phyloP scores from a whole-genome alignment of 306 rosid genomes.

The Castanea sativa region DNA sequence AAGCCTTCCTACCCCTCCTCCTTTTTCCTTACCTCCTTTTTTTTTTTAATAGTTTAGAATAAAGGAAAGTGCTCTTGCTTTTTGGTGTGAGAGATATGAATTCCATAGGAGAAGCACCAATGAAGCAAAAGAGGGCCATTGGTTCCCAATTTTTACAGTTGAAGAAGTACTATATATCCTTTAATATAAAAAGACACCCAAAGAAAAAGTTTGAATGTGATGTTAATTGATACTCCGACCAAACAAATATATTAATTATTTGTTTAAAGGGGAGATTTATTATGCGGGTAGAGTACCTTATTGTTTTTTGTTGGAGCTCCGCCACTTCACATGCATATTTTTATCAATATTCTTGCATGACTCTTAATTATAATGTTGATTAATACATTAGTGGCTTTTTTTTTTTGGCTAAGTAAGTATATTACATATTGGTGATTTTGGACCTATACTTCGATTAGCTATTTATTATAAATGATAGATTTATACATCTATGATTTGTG shows the following conservation, averaged over 20 bases:
- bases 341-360: background rate
- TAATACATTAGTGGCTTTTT: no score
- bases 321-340: background rate
- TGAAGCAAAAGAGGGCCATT: slow-evolving; percentile 66
- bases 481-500: background rate
- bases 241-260: slow-evolving; percentile 16
- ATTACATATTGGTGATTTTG: background rate
- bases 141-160: slow-evolving; percentile 47
- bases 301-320: slow-evolving; percentile 1
- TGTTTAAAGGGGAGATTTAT: background rate
- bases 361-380: background rate
- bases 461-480: background rate
- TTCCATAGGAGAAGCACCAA: slow-evolving; percentile 59
- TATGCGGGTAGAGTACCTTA: background rate
- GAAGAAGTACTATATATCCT: slow-evolving; percentile 39
- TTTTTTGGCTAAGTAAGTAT: no score
- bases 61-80: slow-evolving; percentile 59
- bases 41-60: slow-evolving; percentile 41
- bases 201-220: slow-evolving; percentile 21
- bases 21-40: background rate
- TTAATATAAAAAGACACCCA: slow-evolving; percentile 18
- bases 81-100: slow-evolving; percentile 40
- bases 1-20: slow-evolving; percentile 32
- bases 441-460: background rate
- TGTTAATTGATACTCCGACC: slow-evolving; percentile 25